Conservation (phyloP, 1,284 basidiomycete species). For the Cutaneotrichosporon sp. region DNA sequence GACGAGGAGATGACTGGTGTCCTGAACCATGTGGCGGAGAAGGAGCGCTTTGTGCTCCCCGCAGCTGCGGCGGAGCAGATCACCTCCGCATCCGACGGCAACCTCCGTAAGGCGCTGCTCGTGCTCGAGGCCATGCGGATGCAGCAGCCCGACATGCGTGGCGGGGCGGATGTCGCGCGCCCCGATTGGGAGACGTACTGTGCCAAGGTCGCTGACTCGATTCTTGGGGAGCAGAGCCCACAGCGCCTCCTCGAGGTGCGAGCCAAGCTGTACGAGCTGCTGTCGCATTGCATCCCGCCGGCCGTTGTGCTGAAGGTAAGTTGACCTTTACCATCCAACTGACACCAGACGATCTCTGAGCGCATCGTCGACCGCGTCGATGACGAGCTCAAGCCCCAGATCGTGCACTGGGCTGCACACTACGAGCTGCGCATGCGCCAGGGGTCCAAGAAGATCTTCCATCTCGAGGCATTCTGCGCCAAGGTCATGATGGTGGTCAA, state of each 20-base stretch:
- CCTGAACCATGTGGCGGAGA: conserved; percentile 74
- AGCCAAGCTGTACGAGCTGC: conserved; percentile 88
- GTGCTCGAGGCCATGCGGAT: conserved; percentile 94
- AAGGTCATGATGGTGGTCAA: conserved; percentile 52
- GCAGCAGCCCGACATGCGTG: conserved; percentile 79
- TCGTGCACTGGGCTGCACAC: conserved; percentile 95
- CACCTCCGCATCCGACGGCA: conserved; percentile 77
- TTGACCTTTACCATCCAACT: conserved; percentile 7
- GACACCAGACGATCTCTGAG: conserved; percentile 77
- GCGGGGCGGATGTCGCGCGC: conserved; percentile 77
- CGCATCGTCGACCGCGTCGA: conserved; percentile 82
- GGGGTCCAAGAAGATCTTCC: conserved; percentile 92
- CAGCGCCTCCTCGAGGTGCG: conserved; percentile 87
- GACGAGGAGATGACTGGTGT: conserved; percentile 80
- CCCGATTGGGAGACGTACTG: conserved; percentile 99
- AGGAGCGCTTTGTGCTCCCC: conserved; percentile 78
- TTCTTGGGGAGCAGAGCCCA: conserved; percentile 90
- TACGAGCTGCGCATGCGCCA: conserved; percentile 89
- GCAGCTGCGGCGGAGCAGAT: conserved; percentile 71
- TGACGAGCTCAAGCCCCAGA: conserved; percentile 79
- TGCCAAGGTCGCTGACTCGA: conserved; percentile 86
- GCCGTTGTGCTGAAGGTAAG: conserved; percentile 81
- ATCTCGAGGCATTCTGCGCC: conserved; percentile 74
- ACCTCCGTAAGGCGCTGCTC: conserved; percentile 90
- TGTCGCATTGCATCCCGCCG: conserved; percentile 98